Evolutionary conservation across 2,329 filamentous ascomycete species (phyloP), one percentile per base, ranked within the genome.

Genomic region (Fusarium sp.): DNA sequence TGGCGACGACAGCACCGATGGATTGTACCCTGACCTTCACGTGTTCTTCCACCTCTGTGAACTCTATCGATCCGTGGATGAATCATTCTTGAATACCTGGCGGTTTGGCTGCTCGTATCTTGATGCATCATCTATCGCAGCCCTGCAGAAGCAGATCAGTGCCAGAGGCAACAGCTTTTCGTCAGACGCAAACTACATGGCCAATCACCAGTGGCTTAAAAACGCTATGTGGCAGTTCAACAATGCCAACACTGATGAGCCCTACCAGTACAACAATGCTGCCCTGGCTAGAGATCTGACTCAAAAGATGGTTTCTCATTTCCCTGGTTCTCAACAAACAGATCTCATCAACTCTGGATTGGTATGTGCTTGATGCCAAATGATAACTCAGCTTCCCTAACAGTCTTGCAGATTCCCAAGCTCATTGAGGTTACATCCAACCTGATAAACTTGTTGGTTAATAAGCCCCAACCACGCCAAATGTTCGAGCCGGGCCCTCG

Each of bases 381-480:
- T 9, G n/a, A 23, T 7, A 11, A 22, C 13, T 8, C 35, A 10
- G 22, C 10, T 6, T n/a, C n/a, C 46, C 68, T 73, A 51, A 73
- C 57, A 44, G 32, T 11, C 3, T 14, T 4, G 1, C 70, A 90
- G 87, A 88, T 96, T 62, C 92, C 94, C 75, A 95, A 95, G 75
- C 80, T 97, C 14, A 87, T 96, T 71, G 91, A 94, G 69, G 87
- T 94, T 35, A 88, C 92, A 14, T 91, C 87, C 76, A 88, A 89
- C 17, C 82, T 96, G 64, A 90, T 86, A 9, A 91, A 95, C 67
- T 89, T 92, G 35, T 87, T 97, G 56, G 85, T 89, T 10, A 83
- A 89, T 50, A 87, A 89, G 49, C 86, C 88, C 1, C 80, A 86
- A 0, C 84, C 87, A 4, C 82, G 87, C 4, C 84, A 87, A 39